Percentiles rank a stretch among this genome's conserved stretches.
These are phyloP conservation scores for Ustilago esculenta DNA, from an alignment of 1,284 basidiomycete species.

Conservation along the genomic window DNA sequence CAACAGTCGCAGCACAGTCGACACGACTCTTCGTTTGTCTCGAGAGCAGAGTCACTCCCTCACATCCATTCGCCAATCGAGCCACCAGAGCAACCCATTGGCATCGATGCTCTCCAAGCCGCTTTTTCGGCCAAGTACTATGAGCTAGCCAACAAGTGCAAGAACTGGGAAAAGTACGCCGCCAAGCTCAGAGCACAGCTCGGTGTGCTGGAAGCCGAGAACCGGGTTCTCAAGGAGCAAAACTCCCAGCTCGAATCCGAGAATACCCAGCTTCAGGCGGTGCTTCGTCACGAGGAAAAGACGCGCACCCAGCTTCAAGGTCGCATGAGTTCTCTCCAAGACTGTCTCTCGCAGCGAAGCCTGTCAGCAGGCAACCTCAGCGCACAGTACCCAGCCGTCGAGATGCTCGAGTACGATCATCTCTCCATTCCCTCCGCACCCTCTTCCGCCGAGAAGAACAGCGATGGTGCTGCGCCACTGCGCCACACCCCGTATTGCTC, in stretches of 20 bases:
- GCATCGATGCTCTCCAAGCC: conserved; percentile 52
- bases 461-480: not conserved
- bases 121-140: conserved; percentile 56
- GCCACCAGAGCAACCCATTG: conserved; percentile 29
- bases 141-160: conserved; percentile 58
- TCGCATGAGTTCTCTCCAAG: conserved; percentile 37
- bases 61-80: conserved; percentile 13
- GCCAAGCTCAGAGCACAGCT: conserved; percentile 56
- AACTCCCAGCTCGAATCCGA: conserved; percentile 47
- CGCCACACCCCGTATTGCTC: conserved; percentile 46
- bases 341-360: conserved; percentile 34
- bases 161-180: conserved; percentile 58
- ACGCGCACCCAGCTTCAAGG: conserved; percentile 32
- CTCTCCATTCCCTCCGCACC: conserved; percentile 43
- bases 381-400: conserved; percentile 27
- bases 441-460: conserved; percentile 31
- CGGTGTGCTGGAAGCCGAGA: conserved; percentile 52
- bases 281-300: conserved; percentile 25
- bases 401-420: conserved; percentile 36
- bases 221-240: conserved; percentile 48
- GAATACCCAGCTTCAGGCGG: conserved; percentile 35
- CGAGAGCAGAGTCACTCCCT: conserved; percentile 3
- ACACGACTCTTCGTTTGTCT: conserved; percentile 5
- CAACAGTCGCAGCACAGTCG: conserved; percentile 4
- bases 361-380: conserved; percentile 16